A percentile compares a stretch with the other conserved stretches of the same genome.
These are phyloP conservation scores for Phenoliferia sp. DNA, from an alignment of 1,284 basidiomycete species.

Conservation along the genomic window DNA sequence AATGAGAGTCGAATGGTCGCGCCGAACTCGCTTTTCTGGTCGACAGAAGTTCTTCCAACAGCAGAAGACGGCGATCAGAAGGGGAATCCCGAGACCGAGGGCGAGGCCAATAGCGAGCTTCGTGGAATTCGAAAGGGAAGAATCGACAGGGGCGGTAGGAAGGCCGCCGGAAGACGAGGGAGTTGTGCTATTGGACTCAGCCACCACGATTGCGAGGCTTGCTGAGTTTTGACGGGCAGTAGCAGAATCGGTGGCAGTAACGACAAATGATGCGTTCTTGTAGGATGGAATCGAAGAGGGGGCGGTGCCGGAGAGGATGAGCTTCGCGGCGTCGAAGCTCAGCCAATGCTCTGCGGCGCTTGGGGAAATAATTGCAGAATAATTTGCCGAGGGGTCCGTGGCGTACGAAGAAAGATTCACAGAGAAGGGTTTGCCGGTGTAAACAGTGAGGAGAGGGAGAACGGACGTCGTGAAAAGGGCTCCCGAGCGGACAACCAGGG, in stretches of 20 bases:
- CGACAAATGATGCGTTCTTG: conserved; percentile 16
- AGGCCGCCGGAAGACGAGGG: conserved; percentile 7
- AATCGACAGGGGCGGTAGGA: conserved; percentile 12
- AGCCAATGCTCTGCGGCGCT: conserved; percentile 22
- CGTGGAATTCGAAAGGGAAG: conserved; percentile 20
- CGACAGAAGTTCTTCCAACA: conserved; percentile 21
- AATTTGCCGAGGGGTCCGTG: conserved; percentile 14
- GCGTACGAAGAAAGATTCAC: conserved; percentile 27
- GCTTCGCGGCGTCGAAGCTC: conserved; percentile 13
- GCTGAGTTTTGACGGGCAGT: conserved; percentile 13
- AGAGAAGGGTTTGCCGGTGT: conserved; percentile 42
- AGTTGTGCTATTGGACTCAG: conserved; percentile 8
- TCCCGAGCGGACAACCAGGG: conserved; percentile 60
- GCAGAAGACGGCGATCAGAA: conserved; percentile 28
- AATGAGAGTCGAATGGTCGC: conserved; percentile 6
- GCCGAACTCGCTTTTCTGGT: conserved; percentile 9
- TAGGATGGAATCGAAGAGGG: conserved; percentile 13
- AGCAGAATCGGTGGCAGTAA: conserved; percentile 11
- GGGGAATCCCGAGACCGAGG: conserved; percentile 27
- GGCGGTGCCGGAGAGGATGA: conserved; percentile 28
- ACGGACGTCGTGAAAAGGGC: conserved; percentile 56
- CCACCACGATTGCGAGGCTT: conserved; percentile 21
- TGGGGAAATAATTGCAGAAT: conserved; percentile 25
- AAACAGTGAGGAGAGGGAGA: conserved; percentile 55
- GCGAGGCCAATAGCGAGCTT: conserved; percentile 33